Evolutionary conservation across 176 grass and related monocot genomes (phyloP).

Genomic region (Melocanna baccifera): DNA sequence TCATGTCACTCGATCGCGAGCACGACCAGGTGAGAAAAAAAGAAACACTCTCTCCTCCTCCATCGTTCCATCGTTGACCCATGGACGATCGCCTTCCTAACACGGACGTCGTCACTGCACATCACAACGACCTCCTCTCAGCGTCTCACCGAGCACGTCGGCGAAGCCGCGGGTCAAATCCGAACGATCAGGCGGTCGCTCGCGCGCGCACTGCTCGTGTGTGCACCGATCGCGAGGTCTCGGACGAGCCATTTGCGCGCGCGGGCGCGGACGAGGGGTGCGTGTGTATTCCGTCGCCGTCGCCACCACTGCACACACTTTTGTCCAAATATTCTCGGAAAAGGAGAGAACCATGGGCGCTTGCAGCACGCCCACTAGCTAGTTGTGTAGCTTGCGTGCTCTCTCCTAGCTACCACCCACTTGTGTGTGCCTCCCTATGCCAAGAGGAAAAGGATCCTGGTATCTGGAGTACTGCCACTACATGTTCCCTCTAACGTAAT

Average conservation of each 20-base stretch:
- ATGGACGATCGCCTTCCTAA: not conserved
- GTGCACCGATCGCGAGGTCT: not conserved
- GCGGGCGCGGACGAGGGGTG: no score
- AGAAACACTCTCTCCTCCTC: not conserved
- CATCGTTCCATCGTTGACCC: slow-evolving; percentile 25
- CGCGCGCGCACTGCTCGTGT: not conserved
- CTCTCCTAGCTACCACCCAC: not conserved
- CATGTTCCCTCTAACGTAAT: not conserved
- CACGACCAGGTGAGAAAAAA: not conserved
- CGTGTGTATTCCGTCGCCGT: not conserved
- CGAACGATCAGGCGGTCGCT: not conserved
- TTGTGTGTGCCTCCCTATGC: not conserved
- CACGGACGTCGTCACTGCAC: not conserved
- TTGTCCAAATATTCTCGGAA: slow-evolving; percentile 20
- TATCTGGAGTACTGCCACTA: not conserved
- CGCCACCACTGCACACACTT: not conserved
- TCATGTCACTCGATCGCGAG: not conserved
- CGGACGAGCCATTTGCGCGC: not conserved
- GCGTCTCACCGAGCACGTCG: not conserved
- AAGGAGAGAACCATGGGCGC: not conserved
- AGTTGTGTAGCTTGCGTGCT: not conserved
- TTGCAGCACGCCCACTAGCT: not conserved
- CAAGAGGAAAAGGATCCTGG: not conserved
- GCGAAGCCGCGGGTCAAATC: not conserved
- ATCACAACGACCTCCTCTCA: not conserved